Base-by-base conservation (phyloP, 345 rosid genomes). In the Eutrema japonicum region DNA sequence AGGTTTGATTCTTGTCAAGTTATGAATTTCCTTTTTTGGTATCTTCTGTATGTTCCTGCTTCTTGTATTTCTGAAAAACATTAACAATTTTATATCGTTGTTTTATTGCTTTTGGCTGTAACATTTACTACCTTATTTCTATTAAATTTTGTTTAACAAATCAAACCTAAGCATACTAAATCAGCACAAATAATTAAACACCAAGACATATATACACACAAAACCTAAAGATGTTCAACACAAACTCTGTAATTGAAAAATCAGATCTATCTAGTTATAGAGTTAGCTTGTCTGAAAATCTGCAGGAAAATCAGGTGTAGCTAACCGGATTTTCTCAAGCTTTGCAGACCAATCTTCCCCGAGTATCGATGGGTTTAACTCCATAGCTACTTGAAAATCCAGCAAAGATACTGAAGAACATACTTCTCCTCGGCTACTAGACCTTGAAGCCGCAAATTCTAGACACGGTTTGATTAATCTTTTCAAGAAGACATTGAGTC, bases 401-500 rank as follows among this genome's bases (percentile, higher is more conserved):
- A 81, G 71, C 81, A 85, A 30, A 45, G 68, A 74, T 13, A 38
- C 58, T 33, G 78, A 84, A 5, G 72, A 66, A 48, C 49, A 45
- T 36, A 37, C 49, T 43, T 38, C 65, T 32, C 61, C 47, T 70
- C 13, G 47, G 29, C 46, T 70, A 54, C 42, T 56, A 53, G 81
- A 68, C 68, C 89, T 85, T 42, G 83, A 78, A 52, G 83, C 77
- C 18, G 89, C 83, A 51, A 84, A 52, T 47, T 81, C 85, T 74
- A 90, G 55, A 74, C 89, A 88, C 6, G 94, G 88, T 70, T 81
- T 88, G 64, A 90, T 88, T 77, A 90, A 68, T 70, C 86, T 82
- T 81, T 84, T 87, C 80, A 90, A 52, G 78, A 62, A 90, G 37
- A 77, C 70, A 70, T 88, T 83, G 45, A 90, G 80, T 26, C 86